A percentile compares a stretch with the other conserved stretches of the same genome.
Conservation (phyloP, 164 flowering plant species). For the Tinospora cordifolia region DNA sequence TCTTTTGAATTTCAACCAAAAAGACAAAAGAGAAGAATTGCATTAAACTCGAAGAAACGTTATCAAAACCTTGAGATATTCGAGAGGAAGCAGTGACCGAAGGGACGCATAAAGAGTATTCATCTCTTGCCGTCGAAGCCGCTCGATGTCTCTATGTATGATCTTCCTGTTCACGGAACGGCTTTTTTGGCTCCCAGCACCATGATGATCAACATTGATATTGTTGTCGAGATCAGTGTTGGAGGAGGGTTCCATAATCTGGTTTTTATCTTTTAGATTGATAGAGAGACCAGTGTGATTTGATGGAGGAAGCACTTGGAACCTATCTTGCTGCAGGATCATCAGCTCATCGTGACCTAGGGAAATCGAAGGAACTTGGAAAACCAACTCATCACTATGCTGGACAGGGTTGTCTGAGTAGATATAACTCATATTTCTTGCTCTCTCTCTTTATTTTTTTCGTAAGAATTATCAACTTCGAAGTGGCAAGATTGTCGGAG, state of each 20-base stretch:
- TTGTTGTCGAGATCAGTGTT: too few relatives aligned
- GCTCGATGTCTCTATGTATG: constrained; percentile 10
- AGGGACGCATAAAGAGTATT: neutral
- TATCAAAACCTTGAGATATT: constrained; percentile 6
- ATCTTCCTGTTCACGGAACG: neutral
- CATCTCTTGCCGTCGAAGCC: constrained; percentile 11
- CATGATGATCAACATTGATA: neutral
- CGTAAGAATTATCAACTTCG: neutral
- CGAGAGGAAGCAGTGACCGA: constrained; percentile 7
- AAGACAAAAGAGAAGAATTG: neutral
- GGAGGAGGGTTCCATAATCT: too few relatives aligned
- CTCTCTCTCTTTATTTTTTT: neutral
- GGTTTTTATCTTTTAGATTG: neutral
- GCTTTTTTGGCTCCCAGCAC: neutral
- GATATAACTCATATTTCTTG: neutral
- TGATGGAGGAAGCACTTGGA: neutral
- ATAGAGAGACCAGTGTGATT: neutral
- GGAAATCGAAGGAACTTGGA: neutral
- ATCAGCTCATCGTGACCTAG: constrained; percentile 7
- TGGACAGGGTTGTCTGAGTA: constrained; percentile 8
- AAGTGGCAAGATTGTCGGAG: constrained; percentile 1
- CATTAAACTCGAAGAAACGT: neutral
- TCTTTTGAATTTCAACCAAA: too few relatives aligned
- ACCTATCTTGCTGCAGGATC: neutral
- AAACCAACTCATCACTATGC: constrained; percentile 15